Evolutionary conservation across 805 yeast species (phyloP).

Genomic region (Clavispora phyllophila): DNA sequence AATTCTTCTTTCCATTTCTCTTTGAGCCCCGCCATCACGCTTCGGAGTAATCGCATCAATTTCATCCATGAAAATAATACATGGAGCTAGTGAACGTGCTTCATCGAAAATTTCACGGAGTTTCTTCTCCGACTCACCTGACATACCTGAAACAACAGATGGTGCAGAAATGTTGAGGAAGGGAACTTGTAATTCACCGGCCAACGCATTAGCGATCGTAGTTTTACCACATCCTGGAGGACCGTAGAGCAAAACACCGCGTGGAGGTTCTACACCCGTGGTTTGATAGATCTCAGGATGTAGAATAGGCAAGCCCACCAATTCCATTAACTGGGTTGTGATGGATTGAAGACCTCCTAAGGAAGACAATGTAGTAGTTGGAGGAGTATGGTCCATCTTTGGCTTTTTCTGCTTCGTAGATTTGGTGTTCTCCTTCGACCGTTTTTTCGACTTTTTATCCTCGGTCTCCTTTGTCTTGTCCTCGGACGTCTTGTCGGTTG

Average conservation of each 20-base stretch:
- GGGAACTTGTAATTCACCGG: constrained; percentile 92
- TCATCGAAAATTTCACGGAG: constrained; percentile 90
- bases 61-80: constrained; percentile 89
- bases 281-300: constrained; percentile 88
- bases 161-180: constrained; percentile 92
- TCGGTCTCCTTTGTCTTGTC: constrained; percentile 11
- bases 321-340: constrained; percentile 81
- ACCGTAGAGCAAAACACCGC: constrained; percentile 91
- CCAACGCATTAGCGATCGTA: constrained; percentile 90
- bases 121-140: constrained; percentile 97
- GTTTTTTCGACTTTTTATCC: constrained; percentile 42
- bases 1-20: constrained; percentile 96
- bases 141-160: constrained; percentile 95
- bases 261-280: constrained; percentile 92
- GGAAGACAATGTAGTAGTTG: constrained; percentile 60
- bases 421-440: constrained; percentile 45
- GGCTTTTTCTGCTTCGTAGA: constrained; percentile 26
- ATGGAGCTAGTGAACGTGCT: constrained; percentile 86
- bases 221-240: constrained; percentile 99
- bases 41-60: constrained; percentile 98
- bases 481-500: constrained; percentile 1
- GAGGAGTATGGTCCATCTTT: constrained; percentile 62
- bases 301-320: constrained; percentile 83
- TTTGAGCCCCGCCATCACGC: constrained; percentile 89
- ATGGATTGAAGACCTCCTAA: constrained; percentile 88